A percentile compares a stretch with the other conserved stretches of the same genome.
Evolutionary conservation across 192 early-diverging fungal genomes (phyloP).

Genomic region (Umbelopsis vinacea): DNA sequence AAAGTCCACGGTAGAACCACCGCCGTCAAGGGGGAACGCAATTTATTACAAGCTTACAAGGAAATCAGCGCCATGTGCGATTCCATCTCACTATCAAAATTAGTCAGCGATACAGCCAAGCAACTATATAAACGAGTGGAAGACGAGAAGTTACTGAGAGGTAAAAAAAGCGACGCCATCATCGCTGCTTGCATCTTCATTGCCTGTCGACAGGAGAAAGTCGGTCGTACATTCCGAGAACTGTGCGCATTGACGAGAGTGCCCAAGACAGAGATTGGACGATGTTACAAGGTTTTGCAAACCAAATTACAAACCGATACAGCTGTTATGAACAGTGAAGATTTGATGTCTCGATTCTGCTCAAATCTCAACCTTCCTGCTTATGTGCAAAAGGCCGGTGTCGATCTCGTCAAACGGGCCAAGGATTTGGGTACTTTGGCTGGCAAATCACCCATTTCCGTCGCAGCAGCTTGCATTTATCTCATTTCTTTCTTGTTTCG

Average conservation of each 20-base stretch:
- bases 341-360: conserved; percentile 82
- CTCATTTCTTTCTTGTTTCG: conserved; percentile 77
- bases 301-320: conserved; percentile 61
- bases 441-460: conserved; percentile 89
- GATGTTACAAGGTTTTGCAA: conserved; percentile 75
- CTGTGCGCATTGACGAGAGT: conserved; percentile 89
- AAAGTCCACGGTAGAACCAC: conserved; percentile 73
- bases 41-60: conserved; percentile 74
- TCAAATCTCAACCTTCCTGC: conserved; percentile 71
- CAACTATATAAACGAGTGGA: conserved; percentile 86
- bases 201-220: conserved; percentile 83
- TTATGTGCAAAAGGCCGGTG: conserved; percentile 70
- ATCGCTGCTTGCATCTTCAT: conserved; percentile 93
- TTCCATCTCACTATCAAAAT: conserved; percentile 74
- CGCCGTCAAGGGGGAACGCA: conserved; percentile 73
- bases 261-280: conserved; percentile 92
- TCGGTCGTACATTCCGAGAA: conserved; percentile 92
- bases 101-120: conserved; percentile 81
- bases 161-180: conserved; percentile 82
- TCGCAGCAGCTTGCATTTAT: conserved; percentile 92
- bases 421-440: conserved; percentile 85
- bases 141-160: conserved; percentile 78
- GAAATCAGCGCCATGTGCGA: conserved; percentile 82
- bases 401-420: conserved; percentile 71
- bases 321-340: conserved; percentile 68